Evolutionary conservation across 2,329 filamentous ascomycete genomes (phyloP).

Genomic region (Lasiodiplodia gonubiensis): DNA sequence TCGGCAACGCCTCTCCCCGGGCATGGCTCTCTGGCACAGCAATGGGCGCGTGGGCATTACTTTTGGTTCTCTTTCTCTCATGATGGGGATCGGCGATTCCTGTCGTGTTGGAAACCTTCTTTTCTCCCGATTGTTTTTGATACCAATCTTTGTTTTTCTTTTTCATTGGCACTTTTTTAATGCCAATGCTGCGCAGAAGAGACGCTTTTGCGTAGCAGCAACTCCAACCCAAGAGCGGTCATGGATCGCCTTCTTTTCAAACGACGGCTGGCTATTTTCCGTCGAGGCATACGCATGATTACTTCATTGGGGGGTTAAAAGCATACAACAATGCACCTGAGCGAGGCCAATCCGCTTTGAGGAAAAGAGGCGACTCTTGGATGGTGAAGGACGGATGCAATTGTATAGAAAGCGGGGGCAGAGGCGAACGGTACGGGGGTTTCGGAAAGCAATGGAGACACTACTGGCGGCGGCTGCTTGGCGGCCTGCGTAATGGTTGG

Average conservation of each 20-base stretch:
- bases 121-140: slow-evolving; percentile 24
- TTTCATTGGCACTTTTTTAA: slow-evolving; percentile 1
- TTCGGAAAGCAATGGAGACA: not conserved
- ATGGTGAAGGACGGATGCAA: not conserved
- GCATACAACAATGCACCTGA: not conserved
- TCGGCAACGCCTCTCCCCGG: not conserved
- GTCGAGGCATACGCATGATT: slow-evolving; percentile 11
- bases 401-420: slow-evolving; percentile 4
- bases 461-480: not conserved
- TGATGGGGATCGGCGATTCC: not conserved
- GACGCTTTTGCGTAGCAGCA: not conserved
- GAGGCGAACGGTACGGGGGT: not conserved
- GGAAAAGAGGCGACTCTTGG: not conserved
- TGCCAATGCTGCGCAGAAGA: slow-evolving; percentile 3
- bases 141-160: slow-evolving; percentile 25
- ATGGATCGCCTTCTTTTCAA: not conserved
- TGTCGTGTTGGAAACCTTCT: not conserved
- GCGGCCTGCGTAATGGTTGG: not conserved
- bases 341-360: not conserved
- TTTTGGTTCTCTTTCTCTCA: slow-evolving; percentile 4
- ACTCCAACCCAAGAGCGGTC: not conserved
- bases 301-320: not conserved
- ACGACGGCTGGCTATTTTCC: slow-evolving; percentile 21
- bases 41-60: slow-evolving; percentile 1
- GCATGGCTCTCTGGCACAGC: not conserved